Evolutionary conservation across 306 rosid species (phyloP).

Genomic region (Styphnolobium japonicum): DNA sequence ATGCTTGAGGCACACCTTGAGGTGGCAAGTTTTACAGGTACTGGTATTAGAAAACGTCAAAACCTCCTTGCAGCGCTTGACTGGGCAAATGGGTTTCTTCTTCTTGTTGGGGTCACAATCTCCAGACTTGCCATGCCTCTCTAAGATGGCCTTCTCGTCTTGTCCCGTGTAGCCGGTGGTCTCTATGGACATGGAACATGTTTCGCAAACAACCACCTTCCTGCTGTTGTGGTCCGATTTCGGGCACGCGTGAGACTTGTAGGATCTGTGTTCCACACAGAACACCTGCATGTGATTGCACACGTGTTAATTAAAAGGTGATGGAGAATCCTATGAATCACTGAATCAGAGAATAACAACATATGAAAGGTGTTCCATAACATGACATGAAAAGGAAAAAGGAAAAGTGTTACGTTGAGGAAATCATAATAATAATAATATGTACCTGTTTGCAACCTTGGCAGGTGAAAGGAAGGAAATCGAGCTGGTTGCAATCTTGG

Average conservation of each 20-base stretch:
- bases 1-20: constrained; percentile 81
- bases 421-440: no score
- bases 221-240: constrained; percentile 73
- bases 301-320: background rate
- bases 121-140: constrained; percentile 60
- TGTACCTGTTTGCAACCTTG: constrained; percentile 56
- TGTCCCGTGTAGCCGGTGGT: constrained; percentile 47
- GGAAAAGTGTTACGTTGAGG: background rate
- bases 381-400: background rate
- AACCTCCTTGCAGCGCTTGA: constrained; percentile 64
- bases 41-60: constrained; percentile 75
- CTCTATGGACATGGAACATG: constrained; percentile 74
- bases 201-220: constrained; percentile 71
- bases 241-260: constrained; percentile 68
- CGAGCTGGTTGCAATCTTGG: constrained; percentile 69
- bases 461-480: constrained; percentile 88
- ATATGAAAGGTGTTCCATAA: background rate
- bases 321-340: background rate
- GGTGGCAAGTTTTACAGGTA: constrained; percentile 64
- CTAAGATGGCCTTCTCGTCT: constrained; percentile 46
- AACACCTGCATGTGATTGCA: constrained; percentile 56
- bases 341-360: background rate
- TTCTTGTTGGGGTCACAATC: constrained; percentile 71
- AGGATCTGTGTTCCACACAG: constrained; percentile 79
- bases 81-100: constrained; percentile 76